These are phyloP conservation scores for Leptodermis oblonga DNA, from an alignment of 257 asterid species.

Conservation along the genomic window DNA sequence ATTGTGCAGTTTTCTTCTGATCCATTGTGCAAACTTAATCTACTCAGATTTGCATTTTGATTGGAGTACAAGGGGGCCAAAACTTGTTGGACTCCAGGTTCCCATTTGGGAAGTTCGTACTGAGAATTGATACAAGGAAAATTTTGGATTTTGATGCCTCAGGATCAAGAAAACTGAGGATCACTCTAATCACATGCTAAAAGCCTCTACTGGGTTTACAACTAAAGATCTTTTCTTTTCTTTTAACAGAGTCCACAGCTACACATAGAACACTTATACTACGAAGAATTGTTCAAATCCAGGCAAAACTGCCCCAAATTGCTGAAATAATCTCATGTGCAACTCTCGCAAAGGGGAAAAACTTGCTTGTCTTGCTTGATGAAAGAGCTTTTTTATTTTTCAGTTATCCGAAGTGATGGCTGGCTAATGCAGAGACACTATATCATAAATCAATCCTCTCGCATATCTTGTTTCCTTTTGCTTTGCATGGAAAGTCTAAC, in stretches of 20 bases:
- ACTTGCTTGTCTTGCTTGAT: background rate
- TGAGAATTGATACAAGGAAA: background rate
- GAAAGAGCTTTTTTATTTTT: background rate
- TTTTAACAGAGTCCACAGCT: background rate
- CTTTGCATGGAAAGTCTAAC: slow-evolving; percentile 79
- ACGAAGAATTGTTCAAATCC: background rate
- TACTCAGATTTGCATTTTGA: background rate
- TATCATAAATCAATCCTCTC: slow-evolving; percentile 52
- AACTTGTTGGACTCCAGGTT: background rate
- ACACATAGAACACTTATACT: background rate
- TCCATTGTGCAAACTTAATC: too few relatives aligned
- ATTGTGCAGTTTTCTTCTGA: background rate
- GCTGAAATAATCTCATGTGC: background rate
- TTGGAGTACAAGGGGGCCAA: background rate
- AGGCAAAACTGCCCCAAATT: slow-evolving; percentile 4
- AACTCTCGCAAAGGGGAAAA: background rate
- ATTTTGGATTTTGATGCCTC: background rate
- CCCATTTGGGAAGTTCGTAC: background rate
- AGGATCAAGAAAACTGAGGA: background rate
- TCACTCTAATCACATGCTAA: background rate
- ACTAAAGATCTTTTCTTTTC: background rate
- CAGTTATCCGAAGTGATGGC: background rate
- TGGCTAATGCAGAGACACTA: background rate
- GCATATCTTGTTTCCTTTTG: slow-evolving; percentile 80
- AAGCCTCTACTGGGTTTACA: background rate